Evolutionary conservation across 2,329 filamentous ascomycete genomes (phyloP).

Genomic region (Ceratocystis ficicola): DNA sequence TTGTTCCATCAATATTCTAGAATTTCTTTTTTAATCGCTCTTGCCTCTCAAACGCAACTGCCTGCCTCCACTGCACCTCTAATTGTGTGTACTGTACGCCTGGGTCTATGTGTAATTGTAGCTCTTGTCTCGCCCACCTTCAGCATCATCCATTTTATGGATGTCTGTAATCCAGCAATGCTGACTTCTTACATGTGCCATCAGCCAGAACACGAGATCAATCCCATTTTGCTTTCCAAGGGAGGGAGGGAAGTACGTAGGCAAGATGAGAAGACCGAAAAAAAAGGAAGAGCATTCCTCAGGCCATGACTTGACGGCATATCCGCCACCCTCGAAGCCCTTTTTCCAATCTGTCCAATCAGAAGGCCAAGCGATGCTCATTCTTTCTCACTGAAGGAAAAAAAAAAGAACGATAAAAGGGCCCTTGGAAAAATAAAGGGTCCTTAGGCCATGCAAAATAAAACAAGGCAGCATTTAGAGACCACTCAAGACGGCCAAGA

Average conservation of each 20-base stretch:
- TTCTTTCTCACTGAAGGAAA: background rate
- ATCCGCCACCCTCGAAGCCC: constrained; percentile 2
- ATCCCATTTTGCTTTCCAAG: background rate
- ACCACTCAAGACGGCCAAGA: background rate
- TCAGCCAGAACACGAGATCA: background rate
- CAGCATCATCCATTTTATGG: background rate
- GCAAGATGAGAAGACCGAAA: background rate
- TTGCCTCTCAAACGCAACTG: background rate
- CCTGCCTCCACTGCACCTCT: background rate
- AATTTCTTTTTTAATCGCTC: constrained; percentile 9
- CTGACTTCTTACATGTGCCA: background rate
- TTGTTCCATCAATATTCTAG: constrained; percentile 8
- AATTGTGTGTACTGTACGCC: too few relatives aligned
- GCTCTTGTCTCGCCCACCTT: background rate
- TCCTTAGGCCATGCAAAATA: background rate
- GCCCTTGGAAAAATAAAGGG: constrained; percentile 1
- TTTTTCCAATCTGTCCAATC: background rate
- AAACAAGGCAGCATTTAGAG: background rate
- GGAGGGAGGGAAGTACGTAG: background rate
- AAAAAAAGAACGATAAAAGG: constrained; percentile 1
- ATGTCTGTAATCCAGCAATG: background rate
- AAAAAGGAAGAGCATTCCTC: background rate
- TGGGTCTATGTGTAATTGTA: too few relatives aligned
- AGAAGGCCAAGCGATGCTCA: background rate
- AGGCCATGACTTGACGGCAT: constrained; percentile 8